Evolutionary conservation across 2,329 filamentous ascomycete species (phyloP), one percentile per base, ranked within the genome.

Genomic region (Pseudogymnoascus sp.): DNA sequence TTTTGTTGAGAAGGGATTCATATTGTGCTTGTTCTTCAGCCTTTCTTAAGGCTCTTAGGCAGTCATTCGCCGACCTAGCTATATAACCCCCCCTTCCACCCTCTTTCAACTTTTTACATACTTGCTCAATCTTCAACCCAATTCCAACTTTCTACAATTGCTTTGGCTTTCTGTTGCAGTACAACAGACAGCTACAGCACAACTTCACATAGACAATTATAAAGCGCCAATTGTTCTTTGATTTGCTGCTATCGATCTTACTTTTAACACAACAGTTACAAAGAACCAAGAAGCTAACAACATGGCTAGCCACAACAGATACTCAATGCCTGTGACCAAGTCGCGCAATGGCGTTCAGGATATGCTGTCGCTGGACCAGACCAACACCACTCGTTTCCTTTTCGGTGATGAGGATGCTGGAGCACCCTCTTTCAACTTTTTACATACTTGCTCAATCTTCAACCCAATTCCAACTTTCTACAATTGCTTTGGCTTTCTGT

Each of bases 291-390:
- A 49, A 33, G n/a, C 65, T 66, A 64, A 69, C 65, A 65, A n/a
- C 64, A 65, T 63, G 63, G 66, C 69, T 69, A 95, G 91, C 68
- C 81, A 88, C 65, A 95, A 96, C 74, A 89, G 93, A 67, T 96
- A 96, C 75, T 97, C 93, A 4, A 92, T 97, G 89, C 93, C 93
- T 33, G 89, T 93, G 60, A 91, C 89, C 58, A 83, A 83, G 64
- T 84, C 86, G 67, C 84, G 88, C 67, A 85, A 81, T 67, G 83
- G 87, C 66, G 77, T 86, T 69, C 86, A 88, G 71, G 86, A 87
- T 67, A 81, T 86, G 69, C 74, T 77, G 63, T 83, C 83, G 39
- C 78, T 96, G 63, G 92, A 94, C 65, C 88, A 90, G 68, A 91
- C 91, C 70, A 92, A 94, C 76, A 92, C 90, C 12, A 84, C 91